phyloP scores from a whole-genome alignment of 257 asterid genomes.

The Handroanthus guayacan region DNA sequence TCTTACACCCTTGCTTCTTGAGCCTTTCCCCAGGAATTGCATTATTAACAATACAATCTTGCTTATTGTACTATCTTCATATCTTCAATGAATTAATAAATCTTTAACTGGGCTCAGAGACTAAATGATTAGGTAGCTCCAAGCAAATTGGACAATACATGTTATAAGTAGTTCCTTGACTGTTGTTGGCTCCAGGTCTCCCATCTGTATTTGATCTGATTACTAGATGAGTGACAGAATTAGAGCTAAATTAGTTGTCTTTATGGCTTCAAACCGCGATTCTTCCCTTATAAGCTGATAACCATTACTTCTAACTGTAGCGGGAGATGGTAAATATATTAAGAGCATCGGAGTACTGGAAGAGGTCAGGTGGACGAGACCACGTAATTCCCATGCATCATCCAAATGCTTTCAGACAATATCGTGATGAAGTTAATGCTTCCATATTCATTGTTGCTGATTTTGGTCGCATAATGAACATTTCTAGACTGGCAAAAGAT shows the following conservation, averaged over 20 bases:
- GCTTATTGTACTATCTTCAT: not conserved
- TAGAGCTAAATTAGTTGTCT: not conserved
- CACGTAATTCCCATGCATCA: conserved; percentile 93
- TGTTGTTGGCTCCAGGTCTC: not conserved
- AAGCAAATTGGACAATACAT: conserved; percentile 21
- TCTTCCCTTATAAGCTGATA: conserved; percentile 31
- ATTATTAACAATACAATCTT: conserved; percentile 7
- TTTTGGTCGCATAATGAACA: conserved; percentile 75
- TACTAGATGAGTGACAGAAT: not conserved
- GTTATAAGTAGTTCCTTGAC: not conserved
- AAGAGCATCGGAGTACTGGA: conserved; percentile 71
- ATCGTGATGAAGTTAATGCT: conserved; percentile 65
- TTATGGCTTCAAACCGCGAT: not conserved
- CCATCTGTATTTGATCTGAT: conserved; percentile 19
- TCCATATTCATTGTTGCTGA: conserved; percentile 90
- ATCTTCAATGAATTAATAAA: not conserved
- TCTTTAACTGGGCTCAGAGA: conserved; percentile 7
- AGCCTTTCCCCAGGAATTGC: conserved; percentile 9
- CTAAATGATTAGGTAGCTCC: not conserved
- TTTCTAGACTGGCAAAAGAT: conserved; percentile 80
- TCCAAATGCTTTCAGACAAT: conserved; percentile 92
- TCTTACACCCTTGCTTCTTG: not conserved
- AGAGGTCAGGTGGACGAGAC: conserved; percentile 79
- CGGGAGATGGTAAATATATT: conserved; percentile 69
- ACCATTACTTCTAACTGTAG: conserved; percentile 45